Evolutionary conservation across 768 basidiomycete genomes (phyloP).

Genomic region (Suillus decipiens): DNA sequence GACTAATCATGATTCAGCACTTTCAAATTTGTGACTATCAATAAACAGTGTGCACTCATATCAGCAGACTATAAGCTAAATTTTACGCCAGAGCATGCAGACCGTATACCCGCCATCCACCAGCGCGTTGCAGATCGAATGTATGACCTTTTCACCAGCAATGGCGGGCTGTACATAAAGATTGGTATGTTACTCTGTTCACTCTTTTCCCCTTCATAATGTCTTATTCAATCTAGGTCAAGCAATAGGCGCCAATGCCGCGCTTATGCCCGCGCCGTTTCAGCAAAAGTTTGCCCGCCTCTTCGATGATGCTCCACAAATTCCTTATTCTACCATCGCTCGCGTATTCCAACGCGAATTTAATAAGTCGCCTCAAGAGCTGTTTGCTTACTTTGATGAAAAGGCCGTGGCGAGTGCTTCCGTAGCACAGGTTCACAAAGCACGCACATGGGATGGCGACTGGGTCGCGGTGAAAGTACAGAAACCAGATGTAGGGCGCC

Average conservation of each 20-base stretch:
- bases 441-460: conserved; percentile 50
- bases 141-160: conserved; percentile 73
- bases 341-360: conserved; percentile 72
- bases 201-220: conserved; percentile 16
- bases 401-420: conserved; percentile 83
- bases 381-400: conserved; percentile 80
- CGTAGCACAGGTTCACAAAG: conserved; percentile 90
- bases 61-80: conserved; percentile 87
- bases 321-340: conserved; percentile 69
- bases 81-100: conserved; percentile 71
- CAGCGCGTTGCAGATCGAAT: conserved; percentile 81
- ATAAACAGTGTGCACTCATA: conserved; percentile 62
- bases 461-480: conserved; percentile 95
- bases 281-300: conserved; percentile 79
- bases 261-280: conserved; percentile 80
- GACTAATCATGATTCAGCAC: conserved; percentile 5
- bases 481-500: conserved; percentile 84
- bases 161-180: conserved; percentile 87
- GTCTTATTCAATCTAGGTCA: conserved; percentile 47
- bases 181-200: conserved; percentile 48
- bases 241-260: conserved; percentile 83
- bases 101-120: conserved; percentile 78
- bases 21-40: conserved; percentile 7
- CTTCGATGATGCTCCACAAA: conserved; percentile 88
- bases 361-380: conserved; percentile 63